Base-by-base conservation (phyloP, 2,329 filamentous ascomycete species). In the Ceratocystis destructans region DNA sequence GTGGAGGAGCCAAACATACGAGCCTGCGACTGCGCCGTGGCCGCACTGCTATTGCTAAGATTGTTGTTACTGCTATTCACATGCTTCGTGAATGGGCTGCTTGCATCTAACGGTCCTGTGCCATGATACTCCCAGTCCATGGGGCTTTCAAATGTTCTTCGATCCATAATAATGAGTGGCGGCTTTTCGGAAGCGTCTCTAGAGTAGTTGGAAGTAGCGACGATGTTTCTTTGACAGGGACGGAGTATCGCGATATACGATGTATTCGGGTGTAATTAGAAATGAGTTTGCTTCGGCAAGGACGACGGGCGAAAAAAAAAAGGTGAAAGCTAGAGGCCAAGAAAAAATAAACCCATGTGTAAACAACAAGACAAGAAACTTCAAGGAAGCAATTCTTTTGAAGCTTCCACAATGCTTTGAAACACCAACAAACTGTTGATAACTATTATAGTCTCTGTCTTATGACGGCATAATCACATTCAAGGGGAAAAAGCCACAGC, bases 121-220 rank as follows among this genome's bases (percentile, higher is more conserved):
- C 77, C 79, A 70, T 86, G 80, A 73, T 84, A 87, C 72, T 87
- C 82, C 82, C 82, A 87, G 71, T 87, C 84, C 84, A 87, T 87
- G 69, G 78, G 83, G 69, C 82, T 78, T 74, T 86, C 83, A 69
- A 77, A 80, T 1, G 80, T 83, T 71, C 84, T 78, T 70, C 78
- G 78, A 65, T 83, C 78, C 79, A 82, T 84, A 70, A 53, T 22
- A 15, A 15, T 4, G 37, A 41, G 37, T 15, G 10, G 37, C 3
- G 12, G 37, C 4, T 41, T 41, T 41, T 41, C 37, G 12, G 37
- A 41, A 41, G 37, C 37, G 37, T 12, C 37, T 41, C 37, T 22
- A 8, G 59, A 22, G 10, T 61, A 20, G 15, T 25, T 25, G 17
- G 6, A 12, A 41, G n/a, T 5, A 25, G 61, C 41, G 45, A 17